Percentiles rank a stretch among this genome's conserved stretches.
These are phyloP conservation scores for Pelargonium cotyledonis DNA, from an alignment of 441 rosid genomes.

Conservation along the genomic window DNA sequence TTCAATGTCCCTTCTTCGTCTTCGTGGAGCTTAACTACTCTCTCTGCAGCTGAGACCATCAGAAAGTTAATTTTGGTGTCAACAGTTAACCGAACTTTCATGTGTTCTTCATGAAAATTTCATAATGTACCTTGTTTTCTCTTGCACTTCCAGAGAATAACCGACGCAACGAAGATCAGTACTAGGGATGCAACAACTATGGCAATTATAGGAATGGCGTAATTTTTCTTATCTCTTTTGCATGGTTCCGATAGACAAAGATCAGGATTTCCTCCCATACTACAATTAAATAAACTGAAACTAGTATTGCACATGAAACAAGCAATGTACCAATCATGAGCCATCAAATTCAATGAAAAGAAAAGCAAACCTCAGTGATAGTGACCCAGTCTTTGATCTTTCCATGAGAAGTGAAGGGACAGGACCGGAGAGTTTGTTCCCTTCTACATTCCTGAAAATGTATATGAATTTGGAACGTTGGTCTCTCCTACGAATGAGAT, in stretches of 20 bases:
- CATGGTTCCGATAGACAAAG: constrained; percentile 40
- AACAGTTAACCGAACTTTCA: neutral
- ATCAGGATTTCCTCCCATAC: constrained; percentile 41
- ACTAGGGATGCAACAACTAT: constrained; percentile 19
- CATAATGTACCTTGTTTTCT: constrained; percentile 22
- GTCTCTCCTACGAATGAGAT: constrained; percentile 2
- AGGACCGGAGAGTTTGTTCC: constrained; percentile 47
- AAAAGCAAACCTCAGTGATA: constrained; percentile 33
- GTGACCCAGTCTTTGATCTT: constrained; percentile 23
- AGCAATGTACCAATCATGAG: no score
- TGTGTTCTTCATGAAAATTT: neutral
- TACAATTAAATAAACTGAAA: constrained; percentile 7
- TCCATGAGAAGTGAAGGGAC: constrained; percentile 38
- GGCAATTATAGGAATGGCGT: constrained; percentile 34
- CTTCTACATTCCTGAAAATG: constrained; percentile 38
- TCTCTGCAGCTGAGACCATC: neutral
- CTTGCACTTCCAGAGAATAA: constrained; percentile 25
- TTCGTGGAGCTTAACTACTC: neutral
- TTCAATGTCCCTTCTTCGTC: neutral
- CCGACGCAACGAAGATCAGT: constrained; percentile 26
- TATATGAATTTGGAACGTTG: neutral
- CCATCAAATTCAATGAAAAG: neutral
- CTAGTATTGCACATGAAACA: no score
- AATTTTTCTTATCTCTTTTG: constrained; percentile 23
- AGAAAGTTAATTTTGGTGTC: neutral